Evolutionary conservation across 805 yeast genomes (phyloP), one percentile per base, ranked within the genome.

Genomic region (Lachancea sp.): DNA sequence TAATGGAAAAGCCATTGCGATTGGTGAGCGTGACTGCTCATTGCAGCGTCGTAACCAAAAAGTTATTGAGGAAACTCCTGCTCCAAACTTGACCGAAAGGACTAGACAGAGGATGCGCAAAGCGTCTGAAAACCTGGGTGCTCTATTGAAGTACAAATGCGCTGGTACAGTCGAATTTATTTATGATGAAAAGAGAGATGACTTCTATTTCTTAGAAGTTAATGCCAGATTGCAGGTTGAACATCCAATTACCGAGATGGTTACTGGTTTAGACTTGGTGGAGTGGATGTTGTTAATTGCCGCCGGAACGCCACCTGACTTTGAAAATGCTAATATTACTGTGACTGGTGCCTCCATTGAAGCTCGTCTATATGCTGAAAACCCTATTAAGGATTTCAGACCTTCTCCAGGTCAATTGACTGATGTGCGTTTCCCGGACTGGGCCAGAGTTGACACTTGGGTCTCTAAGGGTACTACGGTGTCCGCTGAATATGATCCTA

Each of bases 81-180:
- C 56, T n/a, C 74, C 71, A 53, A 67, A 74, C 40, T 65, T 72
- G 40, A 65, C 66, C 45, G 74, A 75, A 43, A 72, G 77, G 38
- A 82, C 82, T 41, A 68, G 71, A 47, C 76, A 77, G 57, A 68
- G 69, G 49, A 63, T 74, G 45, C 61, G 59, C 43, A 68, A 66
- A 5, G 70, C 70, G 45, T 67, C 65, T 26, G 70, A 66, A 49
- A 63, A 58, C 48, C 71, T 75, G 28, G 69, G 78, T 19, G 62
- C 69, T 41, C 69, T 82, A 19, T 78, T 92, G 81, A 80, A 85
- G 53, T 90, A 92, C 68, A 88, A 86, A 65, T 80, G 96, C 66
- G 98, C 97, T 29, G 98, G 97, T 63, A 90, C 98, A 5, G 95
- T 92, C 53, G 98, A 90, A 66, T 90, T 80, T 61, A 89, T 90